phyloP scores from a whole-genome alignment of 1,284 basidiomycete species.

The Volvariella surrecta region DNA sequence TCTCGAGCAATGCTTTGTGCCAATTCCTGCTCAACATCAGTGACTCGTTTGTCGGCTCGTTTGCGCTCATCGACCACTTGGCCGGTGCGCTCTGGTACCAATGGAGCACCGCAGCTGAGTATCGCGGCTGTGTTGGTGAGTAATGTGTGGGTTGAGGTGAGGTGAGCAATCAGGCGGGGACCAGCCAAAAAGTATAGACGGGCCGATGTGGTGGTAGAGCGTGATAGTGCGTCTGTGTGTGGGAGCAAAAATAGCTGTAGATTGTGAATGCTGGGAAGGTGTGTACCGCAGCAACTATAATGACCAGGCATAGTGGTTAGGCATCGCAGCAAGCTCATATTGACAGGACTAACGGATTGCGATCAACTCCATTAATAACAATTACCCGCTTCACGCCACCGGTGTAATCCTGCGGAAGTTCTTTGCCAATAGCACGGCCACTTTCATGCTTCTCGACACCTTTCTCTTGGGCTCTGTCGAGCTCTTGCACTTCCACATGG shows the following conservation, averaged over 20 bases:
- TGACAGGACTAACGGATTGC: conserved; percentile 62
- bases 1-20: conserved; percentile 42
- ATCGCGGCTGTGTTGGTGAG: conserved; percentile 49
- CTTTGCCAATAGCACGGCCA: conserved; percentile 42
- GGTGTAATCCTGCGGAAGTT: conserved; percentile 62
- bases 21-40: conserved; percentile 62
- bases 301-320: too few relatives aligned
- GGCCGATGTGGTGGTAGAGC: conserved; percentile 51
- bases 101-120: conserved; percentile 57
- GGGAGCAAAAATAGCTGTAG: conserved; percentile 67
- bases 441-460: conserved; percentile 27
- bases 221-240: conserved; percentile 51
- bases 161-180: conserved; percentile 58
- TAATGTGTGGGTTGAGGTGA: conserved; percentile 45
- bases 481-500: conserved; percentile 61
- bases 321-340: too few relatives aligned
- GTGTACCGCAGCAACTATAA: conserved; percentile 84
- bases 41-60: conserved; percentile 51
- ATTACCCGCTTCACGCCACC: conserved; percentile 76
- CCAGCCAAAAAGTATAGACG: conserved; percentile 79
- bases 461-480: conserved; percentile 33
- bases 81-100: conserved; percentile 61
- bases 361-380: conserved; percentile 74
- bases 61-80: conserved; percentile 62
- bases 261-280: conserved; percentile 64